These are phyloP conservation scores for Lentinus brumalis DNA, from an alignment of 768 basidiomycete species.

Conservation along the genomic window DNA sequence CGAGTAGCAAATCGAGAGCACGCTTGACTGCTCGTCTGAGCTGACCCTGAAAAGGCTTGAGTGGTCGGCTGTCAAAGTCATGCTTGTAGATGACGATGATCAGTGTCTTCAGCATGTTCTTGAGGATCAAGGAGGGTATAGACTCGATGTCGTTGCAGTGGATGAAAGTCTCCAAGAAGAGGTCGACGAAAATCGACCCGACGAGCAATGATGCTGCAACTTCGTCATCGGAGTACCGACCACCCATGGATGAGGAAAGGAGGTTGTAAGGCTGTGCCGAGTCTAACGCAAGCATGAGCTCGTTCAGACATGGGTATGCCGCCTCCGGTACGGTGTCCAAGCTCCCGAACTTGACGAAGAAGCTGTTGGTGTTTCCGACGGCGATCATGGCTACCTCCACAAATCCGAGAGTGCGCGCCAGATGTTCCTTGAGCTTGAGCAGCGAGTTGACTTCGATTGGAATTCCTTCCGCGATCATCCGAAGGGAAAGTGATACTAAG, in stretches of 20 bases:
- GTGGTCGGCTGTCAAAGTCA: slow-evolving; percentile 57
- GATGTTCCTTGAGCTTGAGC: slow-evolving; percentile 58
- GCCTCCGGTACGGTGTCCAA: slow-evolving; percentile 43
- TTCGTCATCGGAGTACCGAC: slow-evolving; percentile 42
- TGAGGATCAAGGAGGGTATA: slow-evolving; percentile 58
- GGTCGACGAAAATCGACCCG: slow-evolving; percentile 66
- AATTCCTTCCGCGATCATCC: slow-evolving; percentile 69
- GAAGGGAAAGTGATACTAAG: slow-evolving; percentile 57
- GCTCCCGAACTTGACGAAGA: slow-evolving; percentile 57
- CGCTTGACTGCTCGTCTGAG: slow-evolving; percentile 56
- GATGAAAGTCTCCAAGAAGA: slow-evolving; percentile 53
- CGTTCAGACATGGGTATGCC: slow-evolving; percentile 58
- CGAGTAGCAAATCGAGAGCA: slow-evolving; percentile 51
- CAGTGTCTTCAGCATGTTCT: slow-evolving; percentile 63
- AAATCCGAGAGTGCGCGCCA: slow-evolving; percentile 58
- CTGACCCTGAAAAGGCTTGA: slow-evolving; percentile 55
- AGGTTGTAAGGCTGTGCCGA: slow-evolving; percentile 52
- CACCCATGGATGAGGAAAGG: slow-evolving; percentile 48
- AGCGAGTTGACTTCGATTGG: slow-evolving; percentile 51
- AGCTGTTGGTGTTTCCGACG: slow-evolving; percentile 47
- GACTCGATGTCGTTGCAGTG: slow-evolving; percentile 45
- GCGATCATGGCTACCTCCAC: slow-evolving; percentile 48
- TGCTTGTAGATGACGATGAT: slow-evolving; percentile 74
- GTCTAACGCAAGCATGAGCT: slow-evolving; percentile 62
- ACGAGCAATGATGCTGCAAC: slow-evolving; percentile 48